Base-by-base conservation (phyloP, 495 filamentous ascomycete species). In the Elaphomyces granulatus region DNA sequence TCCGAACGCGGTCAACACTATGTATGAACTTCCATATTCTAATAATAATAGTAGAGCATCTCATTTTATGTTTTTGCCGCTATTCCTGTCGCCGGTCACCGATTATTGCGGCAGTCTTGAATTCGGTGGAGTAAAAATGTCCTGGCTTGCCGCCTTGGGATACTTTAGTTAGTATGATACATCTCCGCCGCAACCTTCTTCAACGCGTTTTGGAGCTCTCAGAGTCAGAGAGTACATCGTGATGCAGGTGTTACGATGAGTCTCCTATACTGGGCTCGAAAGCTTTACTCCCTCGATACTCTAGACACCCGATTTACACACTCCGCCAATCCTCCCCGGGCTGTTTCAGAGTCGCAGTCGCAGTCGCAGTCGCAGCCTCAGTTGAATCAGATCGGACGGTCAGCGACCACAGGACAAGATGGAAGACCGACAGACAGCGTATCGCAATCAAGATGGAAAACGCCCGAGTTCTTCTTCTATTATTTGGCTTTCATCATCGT, bases 251-350 rank as follows among this genome's bases (percentile, higher is more conserved):
- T 43, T 56, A 59, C 59, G 49, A 64, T 62, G 60, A 47, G 37
- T 43, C 32, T 55, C 33, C 36, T 62, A 36, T 49, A 50, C 42
- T 54, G 52, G 54, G 48, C 61, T 37, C 61, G 67, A 46, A 67
- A 67, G 35, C 56, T 88, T 37, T 92, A 86, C 63, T 78, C 81
- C 38, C 77, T 94, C 42, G 83, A 94, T 50, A 92, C 86, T 20
- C 75, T 98, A 56, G 90, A 98, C 68, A 88, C 84, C 43, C 80
- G 90, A 47, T 86, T 98, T 55, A 83, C 78, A 18, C 75, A 71
- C 34, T 73, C 83, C 8, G 73, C 84, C 14, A 70, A 61, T 16
- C 72, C 76, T n/a, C 74, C 81, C 16, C 67, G 66, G 44, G 50
- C 66, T 35, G 59, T 66, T 39, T 42, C n/a, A n/a, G n/a, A n/a